Conservation (phyloP, 768 basidiomycete genomes). For the Serendipita indica region DNA sequence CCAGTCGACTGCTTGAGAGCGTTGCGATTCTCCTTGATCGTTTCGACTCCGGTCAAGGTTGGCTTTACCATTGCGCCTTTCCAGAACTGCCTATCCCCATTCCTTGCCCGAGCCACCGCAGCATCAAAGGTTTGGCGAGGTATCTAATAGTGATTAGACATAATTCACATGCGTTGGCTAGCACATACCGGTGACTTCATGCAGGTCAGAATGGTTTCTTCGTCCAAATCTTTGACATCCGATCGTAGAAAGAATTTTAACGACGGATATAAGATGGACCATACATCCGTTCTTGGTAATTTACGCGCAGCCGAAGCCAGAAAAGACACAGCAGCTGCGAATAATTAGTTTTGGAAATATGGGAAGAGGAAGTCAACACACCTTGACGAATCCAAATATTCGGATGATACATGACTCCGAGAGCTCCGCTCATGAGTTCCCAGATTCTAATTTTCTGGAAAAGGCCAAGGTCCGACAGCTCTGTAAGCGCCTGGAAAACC, state of each 20-base stretch:
- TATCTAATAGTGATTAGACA: constrained; percentile 24
- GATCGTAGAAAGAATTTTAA: constrained; percentile 72
- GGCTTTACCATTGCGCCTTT: constrained; percentile 29
- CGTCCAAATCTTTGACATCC: constrained; percentile 63
- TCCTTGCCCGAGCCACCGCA: constrained; percentile 79
- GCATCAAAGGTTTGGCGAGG: constrained; percentile 69
- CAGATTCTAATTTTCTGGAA: constrained; percentile 93
- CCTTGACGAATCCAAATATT: constrained; percentile 94
- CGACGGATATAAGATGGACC: constrained; percentile 94
- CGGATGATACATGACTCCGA: constrained; percentile 89
- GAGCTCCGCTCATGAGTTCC: constrained; percentile 81
- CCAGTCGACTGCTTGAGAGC: constrained; percentile 41
- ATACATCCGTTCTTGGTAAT: constrained; percentile 75
- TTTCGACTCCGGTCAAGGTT: constrained; percentile 28
- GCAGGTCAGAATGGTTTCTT: constrained; percentile 54
- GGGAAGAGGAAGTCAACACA: constrained; percentile 18
- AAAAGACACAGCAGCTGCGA: constrained; percentile 67
- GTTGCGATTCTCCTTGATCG: constrained; percentile 56
- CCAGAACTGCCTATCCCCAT: constrained; percentile 73
- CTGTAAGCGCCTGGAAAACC: constrained; percentile 76
- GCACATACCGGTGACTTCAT: constrained; percentile 62
- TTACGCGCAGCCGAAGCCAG: constrained; percentile 74
- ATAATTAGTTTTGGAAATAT: background rate
- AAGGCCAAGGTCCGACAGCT: constrained; percentile 75
- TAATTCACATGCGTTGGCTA: constrained; percentile 4